These are phyloP conservation scores for Podila horticola DNA, from an alignment of 192 early-diverging fungal species.

Conservation along the genomic window DNA sequence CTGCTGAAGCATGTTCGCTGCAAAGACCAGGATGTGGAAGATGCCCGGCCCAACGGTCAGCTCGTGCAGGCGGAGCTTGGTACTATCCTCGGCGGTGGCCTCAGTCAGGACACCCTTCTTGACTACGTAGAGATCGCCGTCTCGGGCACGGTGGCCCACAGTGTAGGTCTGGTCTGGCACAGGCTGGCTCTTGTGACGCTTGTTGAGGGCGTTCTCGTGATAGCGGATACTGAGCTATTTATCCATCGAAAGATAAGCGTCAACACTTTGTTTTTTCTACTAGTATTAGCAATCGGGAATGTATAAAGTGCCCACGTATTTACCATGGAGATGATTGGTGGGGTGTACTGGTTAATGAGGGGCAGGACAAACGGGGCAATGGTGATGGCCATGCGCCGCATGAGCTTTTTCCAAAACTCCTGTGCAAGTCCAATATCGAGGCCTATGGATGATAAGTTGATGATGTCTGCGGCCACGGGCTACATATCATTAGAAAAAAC, in stretches of 20 bases:
- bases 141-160: slow-evolving; percentile 28
- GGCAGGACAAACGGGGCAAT: slow-evolving; percentile 39
- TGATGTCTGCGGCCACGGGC: slow-evolving; percentile 44
- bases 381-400: slow-evolving; percentile 17
- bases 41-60: slow-evolving; percentile 32
- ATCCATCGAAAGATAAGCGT: no score
- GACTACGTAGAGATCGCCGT: slow-evolving; percentile 24
- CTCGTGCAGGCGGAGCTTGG: slow-evolving; percentile 25
- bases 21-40: slow-evolving; percentile 40
- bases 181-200: slow-evolving; percentile 26
- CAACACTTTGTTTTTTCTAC: no score
- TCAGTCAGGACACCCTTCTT: slow-evolving; percentile 1
- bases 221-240: slow-evolving; percentile 27
- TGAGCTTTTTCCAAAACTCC: slow-evolving; percentile 16
- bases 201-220: slow-evolving; percentile 35
- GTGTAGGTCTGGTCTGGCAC: slow-evolving; percentile 13
- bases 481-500: no score
- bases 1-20: slow-evolving; percentile 24
- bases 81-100: background rate
- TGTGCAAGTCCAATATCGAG: slow-evolving; percentile 22
- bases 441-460: slow-evolving; percentile 24
- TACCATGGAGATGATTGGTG: slow-evolving; percentile 20
- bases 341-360: background rate
- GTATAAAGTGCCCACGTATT: background rate
- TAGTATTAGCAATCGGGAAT: no score